Base-by-base conservation (phyloP, 768 basidiomycete genomes). In the Galerina sulciceps region DNA sequence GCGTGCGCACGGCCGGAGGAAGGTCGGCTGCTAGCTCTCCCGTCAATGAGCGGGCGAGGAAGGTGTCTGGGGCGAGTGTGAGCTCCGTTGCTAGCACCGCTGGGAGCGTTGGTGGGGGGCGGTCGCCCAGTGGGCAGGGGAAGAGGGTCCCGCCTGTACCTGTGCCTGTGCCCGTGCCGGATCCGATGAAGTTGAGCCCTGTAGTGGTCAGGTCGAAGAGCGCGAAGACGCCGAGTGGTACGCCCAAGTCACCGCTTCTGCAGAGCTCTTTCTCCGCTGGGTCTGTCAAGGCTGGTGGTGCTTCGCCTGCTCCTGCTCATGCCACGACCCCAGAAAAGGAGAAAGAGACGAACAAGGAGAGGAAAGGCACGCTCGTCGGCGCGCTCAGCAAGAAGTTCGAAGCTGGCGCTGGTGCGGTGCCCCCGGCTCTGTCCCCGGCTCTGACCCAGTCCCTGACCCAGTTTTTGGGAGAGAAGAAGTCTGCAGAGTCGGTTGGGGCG, bases 181-280 rank as follows among this genome's bases (percentile, higher is more conserved):
- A 75, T 51, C 63, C 74, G 2, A 65, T 58, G 23, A 77, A 73
- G 60, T 59, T 74, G 36, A 75, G 62, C 55, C 71, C 72, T 2
- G 63, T 65, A 10, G 61, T 64, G 45, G 63, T 69, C 34, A 62
- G 71, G 20, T 35, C 51, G 20, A 44, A 49, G 47, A 38, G 26
- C 14, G n/a, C 51, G 6, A 43, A 52, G 35, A 53, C 26, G 4
- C 26, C 26, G 4, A 8, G 5, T 31, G 26, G 26, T 8, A 31
- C 26, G 26, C 26, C 26, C 2, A 31, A 31, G 8, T 31, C 26
- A 8, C 26, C 26, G 26, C 5, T 31, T 31, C 8, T 47, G 13
- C 60, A 52, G 35, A 37, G 22, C 1, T 58, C 57, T 1, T 22
- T 35, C 3, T 58, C 50, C 11, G 43, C 38, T 41, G 52, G 52